Evolutionary conservation across 106 monocot genomes (phyloP).

Genomic region (Allium cepa): DNA sequence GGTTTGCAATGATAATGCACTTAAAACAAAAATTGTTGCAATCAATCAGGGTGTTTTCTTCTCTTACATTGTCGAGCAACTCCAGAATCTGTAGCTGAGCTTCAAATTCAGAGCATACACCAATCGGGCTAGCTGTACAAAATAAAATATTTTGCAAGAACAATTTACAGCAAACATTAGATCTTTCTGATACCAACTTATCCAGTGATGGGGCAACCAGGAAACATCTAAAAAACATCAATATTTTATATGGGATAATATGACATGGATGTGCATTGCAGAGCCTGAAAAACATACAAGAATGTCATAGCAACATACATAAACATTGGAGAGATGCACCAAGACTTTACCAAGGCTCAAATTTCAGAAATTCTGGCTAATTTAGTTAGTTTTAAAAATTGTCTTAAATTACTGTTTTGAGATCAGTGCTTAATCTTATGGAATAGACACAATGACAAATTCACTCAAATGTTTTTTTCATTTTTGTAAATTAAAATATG

Average conservation of each 20-base stretch:
- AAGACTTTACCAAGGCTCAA: background rate
- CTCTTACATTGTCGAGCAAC: conserved; percentile 86
- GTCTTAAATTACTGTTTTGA: background rate
- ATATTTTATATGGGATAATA: background rate
- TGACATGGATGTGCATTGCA: background rate
- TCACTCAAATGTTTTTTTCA: no score
- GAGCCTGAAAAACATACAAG: background rate
- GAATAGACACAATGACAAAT: no score
- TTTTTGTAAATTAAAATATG: no score
- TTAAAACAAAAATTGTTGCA: background rate
- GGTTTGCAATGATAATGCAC: background rate
- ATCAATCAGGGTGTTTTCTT: background rate
- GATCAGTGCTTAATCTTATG: no score
- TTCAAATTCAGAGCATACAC: conserved; percentile 57
- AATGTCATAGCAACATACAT: background rate
- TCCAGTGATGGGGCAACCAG: background rate
- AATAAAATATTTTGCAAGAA: background rate
- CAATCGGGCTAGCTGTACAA: conserved; percentile 61
- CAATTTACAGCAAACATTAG: background rate
- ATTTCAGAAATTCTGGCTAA: background rate
- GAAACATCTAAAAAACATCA: background rate
- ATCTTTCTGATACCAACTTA: background rate
- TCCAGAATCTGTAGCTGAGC: conserved; percentile 96
- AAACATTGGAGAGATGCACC: background rate
- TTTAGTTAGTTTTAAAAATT: background rate